Conservation (phyloP, 768 basidiomycete genomes). For the Trichaptum fuscoviolaceum region DNA sequence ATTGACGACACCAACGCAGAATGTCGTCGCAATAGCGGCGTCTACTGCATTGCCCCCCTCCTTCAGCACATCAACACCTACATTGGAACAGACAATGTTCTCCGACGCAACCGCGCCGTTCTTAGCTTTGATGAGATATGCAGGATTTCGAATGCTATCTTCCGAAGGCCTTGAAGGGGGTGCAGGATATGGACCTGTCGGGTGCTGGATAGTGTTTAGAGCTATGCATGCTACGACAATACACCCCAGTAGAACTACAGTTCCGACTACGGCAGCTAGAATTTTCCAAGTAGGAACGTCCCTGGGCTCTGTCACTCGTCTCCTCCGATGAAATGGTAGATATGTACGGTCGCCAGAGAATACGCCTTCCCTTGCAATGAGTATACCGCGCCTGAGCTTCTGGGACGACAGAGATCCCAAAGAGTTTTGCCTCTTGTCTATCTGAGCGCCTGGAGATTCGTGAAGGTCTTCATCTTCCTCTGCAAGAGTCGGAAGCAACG, state of each 20-base stretch:
- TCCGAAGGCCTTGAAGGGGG: constrained; percentile 4
- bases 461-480: background rate
- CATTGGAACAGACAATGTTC: constrained; percentile 77
- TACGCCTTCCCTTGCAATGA: background rate
- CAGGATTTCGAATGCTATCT: constrained; percentile 38
- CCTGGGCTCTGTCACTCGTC: background rate
- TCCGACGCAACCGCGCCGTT: constrained; percentile 89
- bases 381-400: background rate
- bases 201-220: background rate
- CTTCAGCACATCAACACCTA: constrained; percentile 73
- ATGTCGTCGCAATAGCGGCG: constrained; percentile 69
- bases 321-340: background rate
- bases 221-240: background rate
- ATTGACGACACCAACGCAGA: constrained; percentile 81
- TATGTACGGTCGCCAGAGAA: background rate
- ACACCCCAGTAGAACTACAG: background rate
- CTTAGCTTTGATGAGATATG: constrained; percentile 54
- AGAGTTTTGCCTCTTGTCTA: background rate
- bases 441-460: background rate
- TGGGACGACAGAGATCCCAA: background rate
- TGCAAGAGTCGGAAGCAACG: background rate
- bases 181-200: constrained; percentile 7
- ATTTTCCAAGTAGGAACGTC: constrained; percentile 1
- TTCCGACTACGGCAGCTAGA: background rate
- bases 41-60: constrained; percentile 91